phyloP scores from a whole-genome alignment of 805 yeast species.

The Starmerella bombicola region DNA sequence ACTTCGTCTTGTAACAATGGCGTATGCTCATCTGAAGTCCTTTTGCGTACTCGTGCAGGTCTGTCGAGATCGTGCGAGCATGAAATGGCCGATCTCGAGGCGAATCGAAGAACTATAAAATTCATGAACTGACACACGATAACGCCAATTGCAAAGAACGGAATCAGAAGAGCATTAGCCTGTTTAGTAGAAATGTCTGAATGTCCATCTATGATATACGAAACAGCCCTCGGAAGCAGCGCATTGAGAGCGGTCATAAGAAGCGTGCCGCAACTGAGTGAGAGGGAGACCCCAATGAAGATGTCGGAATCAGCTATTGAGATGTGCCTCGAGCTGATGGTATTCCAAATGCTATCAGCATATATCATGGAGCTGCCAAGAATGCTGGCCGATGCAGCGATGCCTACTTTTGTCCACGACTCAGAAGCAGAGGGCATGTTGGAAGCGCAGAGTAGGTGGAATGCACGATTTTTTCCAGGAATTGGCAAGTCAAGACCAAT shows the following conservation, averaged over 20 bases:
- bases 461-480: no score
- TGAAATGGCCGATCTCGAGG: constrained; percentile 34
- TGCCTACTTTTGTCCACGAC: constrained; percentile 46
- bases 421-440: background rate
- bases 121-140: constrained; percentile 49
- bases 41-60: constrained; percentile 1
- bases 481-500: no score
- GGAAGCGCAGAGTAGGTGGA: no score
- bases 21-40: constrained; percentile 3
- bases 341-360: constrained; percentile 42
- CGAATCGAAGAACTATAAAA: constrained; percentile 51
- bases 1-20: constrained; percentile 4
- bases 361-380: constrained; percentile 58
- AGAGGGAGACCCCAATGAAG: constrained; percentile 61
- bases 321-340: constrained; percentile 40
- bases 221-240: constrained; percentile 55
- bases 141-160: constrained; percentile 48
- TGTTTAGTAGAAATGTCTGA: constrained; percentile 21
- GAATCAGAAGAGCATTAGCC: constrained; percentile 34
- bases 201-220: constrained; percentile 32
- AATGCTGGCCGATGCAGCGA: constrained; percentile 60
- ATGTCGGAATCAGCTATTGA: constrained; percentile 45
- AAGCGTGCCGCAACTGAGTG: constrained; percentile 73
- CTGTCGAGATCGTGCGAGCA: constrained; percentile 17
- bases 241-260: constrained; percentile 61